A percentile compares a stretch with the other conserved stretches of the same genome.
These are phyloP conservation scores for Phytophthora pistaciae DNA, from an alignment of 352 stramenopile species.

Conservation along the genomic window DNA sequence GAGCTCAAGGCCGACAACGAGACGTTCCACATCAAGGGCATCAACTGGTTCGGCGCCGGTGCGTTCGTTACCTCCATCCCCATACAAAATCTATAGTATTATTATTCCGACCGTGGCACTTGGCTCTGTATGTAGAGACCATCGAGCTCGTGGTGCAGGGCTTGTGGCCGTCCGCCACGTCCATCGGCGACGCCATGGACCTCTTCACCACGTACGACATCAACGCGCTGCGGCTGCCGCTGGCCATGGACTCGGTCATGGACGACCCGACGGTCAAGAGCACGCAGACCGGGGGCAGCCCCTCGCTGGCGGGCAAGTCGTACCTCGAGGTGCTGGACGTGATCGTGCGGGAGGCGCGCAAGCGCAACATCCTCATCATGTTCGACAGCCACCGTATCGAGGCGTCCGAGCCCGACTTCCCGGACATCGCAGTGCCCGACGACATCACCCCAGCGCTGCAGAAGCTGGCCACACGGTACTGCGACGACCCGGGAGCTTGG, in stretches of 20 bases:
- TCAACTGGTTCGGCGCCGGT: constrained; percentile 81
- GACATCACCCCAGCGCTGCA: constrained; percentile 68
- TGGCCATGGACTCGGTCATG: constrained; percentile 76
- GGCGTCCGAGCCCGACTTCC: constrained; percentile 65
- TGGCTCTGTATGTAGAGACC: constrained; percentile 45
- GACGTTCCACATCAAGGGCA: constrained; percentile 71
- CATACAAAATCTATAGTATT: neutral
- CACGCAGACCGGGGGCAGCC: constrained; percentile 54
- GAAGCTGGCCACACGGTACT: constrained; percentile 69
- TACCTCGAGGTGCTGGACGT: constrained; percentile 73
- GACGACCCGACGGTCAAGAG: constrained; percentile 52
- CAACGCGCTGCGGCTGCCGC: constrained; percentile 67
- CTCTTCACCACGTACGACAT: constrained; percentile 57
- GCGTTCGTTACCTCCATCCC: constrained; percentile 3
- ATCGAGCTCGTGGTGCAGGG: constrained; percentile 71
- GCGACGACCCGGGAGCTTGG: constrained; percentile 64
- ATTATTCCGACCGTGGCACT: neutral
- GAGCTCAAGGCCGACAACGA: constrained; percentile 62
- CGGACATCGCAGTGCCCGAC: constrained; percentile 56
- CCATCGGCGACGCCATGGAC: constrained; percentile 57
- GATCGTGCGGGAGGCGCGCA: constrained; percentile 59
- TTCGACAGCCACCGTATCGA: constrained; percentile 76
- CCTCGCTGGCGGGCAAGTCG: constrained; percentile 53
- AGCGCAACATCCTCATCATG: constrained; percentile 76
- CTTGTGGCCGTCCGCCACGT: constrained; percentile 73